A percentile compares a stretch with the other conserved stretches of the same genome.
These are phyloP conservation scores for Cordyceps militaris DNA, from an alignment of 2,329 filamentous ascomycete genomes.

Conservation along the genomic window DNA sequence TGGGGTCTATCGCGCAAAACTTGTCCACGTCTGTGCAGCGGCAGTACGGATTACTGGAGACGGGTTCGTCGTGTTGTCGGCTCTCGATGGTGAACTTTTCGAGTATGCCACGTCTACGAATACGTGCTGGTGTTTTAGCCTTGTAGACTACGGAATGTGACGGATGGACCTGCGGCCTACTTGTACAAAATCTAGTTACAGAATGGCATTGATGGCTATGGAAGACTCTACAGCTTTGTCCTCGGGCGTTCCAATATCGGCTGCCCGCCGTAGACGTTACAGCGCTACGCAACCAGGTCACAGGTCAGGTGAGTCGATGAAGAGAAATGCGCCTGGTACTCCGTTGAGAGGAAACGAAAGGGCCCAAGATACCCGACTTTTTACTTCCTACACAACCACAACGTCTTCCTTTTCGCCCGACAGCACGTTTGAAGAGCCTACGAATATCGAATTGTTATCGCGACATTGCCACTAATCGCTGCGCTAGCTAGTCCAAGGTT, in stretches of 20 bases:
- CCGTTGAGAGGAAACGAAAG: no score
- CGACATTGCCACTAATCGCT: background rate
- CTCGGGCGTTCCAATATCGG: background rate
- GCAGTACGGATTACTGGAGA: background rate
- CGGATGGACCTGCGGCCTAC: background rate
- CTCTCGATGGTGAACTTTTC: background rate
- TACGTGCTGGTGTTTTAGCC: background rate
- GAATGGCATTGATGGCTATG: background rate
- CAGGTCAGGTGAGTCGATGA: background rate
- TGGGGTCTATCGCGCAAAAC: background rate
- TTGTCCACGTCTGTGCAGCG: conserved; percentile 5
- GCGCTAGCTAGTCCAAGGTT: background rate
- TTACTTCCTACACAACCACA: no score
- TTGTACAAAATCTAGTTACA: background rate
- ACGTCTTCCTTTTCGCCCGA: background rate
- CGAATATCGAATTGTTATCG: background rate
- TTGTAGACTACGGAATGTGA: no score
- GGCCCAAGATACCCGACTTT: no score
- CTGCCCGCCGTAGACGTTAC: background rate
- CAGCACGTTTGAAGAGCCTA: background rate
- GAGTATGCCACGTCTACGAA: background rate
- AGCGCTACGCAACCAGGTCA: background rate
- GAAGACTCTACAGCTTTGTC: no score
- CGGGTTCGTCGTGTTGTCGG: background rate
- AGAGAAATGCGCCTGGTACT: background rate